A percentile compares a stretch with the other conserved stretches of the same genome.
Evolutionary conservation across 2,329 filamentous ascomycete genomes (phyloP).

Genomic region (Penicillium palitans): DNA sequence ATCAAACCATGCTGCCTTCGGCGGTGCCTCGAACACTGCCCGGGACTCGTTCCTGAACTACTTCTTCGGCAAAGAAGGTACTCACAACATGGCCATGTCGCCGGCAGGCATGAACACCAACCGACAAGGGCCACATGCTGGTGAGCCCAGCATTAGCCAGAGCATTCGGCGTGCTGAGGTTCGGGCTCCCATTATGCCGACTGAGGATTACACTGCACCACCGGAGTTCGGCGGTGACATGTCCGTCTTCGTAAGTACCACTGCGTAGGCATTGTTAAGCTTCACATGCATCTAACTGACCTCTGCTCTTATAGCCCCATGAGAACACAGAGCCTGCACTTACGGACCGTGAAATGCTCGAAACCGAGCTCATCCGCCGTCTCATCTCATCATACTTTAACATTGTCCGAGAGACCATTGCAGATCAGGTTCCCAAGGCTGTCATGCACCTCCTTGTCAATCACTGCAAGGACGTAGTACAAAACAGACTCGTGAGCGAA

Average conservation of each 20-base stretch:
- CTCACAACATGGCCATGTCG: slow-evolving; percentile 48
- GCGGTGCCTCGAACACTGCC: slow-evolving; percentile 62
- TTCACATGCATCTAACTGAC: slow-evolving; percentile 5
- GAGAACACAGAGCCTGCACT: slow-evolving; percentile 73
- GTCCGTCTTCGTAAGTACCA: slow-evolving; percentile 50
- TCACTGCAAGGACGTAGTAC: slow-evolving; percentile 95
- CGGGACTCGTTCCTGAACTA: slow-evolving; percentile 96
- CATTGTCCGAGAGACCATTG: slow-evolving; percentile 97
- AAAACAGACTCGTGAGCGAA: slow-evolving; percentile 93
- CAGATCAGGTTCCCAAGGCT: slow-evolving; percentile 96
- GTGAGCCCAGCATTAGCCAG: slow-evolving; percentile 79
- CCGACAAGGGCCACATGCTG: slow-evolving; percentile 74
- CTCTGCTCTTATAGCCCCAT: slow-evolving; percentile 31
- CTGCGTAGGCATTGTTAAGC: neutral
- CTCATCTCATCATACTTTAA: slow-evolving; percentile 99
- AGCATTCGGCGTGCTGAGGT: slow-evolving; percentile 71
- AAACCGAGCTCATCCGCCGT: slow-evolving; percentile 94
- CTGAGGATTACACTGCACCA: slow-evolving; percentile 42
- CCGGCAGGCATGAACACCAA: slow-evolving; percentile 43
- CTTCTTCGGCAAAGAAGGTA: slow-evolving; percentile 91
- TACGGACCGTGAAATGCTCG: slow-evolving; percentile 92
- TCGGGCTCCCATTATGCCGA: slow-evolving; percentile 45
- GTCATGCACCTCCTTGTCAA: slow-evolving; percentile 99
- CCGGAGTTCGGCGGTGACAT: slow-evolving; percentile 46
- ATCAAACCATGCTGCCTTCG: slow-evolving; percentile 61